Evolutionary conservation across 441 rosid species (phyloP), one percentile per base, ranked within the genome.

Genomic region (Sinapis alba): DNA sequence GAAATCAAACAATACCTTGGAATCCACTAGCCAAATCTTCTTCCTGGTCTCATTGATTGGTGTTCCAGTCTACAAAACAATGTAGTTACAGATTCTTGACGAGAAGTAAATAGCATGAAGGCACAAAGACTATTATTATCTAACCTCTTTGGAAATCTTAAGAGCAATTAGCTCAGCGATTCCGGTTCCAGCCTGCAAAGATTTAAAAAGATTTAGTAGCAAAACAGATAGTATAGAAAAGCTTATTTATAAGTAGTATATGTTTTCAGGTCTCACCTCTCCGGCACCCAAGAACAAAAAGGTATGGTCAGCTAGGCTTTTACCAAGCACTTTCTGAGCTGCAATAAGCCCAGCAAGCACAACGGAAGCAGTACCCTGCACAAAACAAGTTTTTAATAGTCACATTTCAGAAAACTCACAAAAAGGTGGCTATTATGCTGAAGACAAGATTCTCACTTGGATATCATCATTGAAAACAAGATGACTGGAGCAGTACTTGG

Each of bases 11-110:
- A 50, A 13, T 80, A 92, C 92, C 91, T 86, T 88, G 26, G 97
- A 92, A 77, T 92, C 97, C 56, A 90, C 94, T 24, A 92, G 96
- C 97, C 97, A 92, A 65, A 92, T 80, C 79, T 90, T 87, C 86
- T 87, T 87, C 61, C 91, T 84, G 21, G 86, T 72, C 83, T 87
- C 94, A 71, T 88, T 89, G 30, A 90, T 57, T 7, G 92, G 79
- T 78, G 62, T 67, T 70, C 83, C 72, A 16, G 84, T 86, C 94
- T 89, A 84, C 34, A 76, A 83, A 30, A 76, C 28, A 62, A 12
- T 6, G 51, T 13, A 74, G 21, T 58, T 18, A 73, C 56, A 60
- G 65, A 74, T 71, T 71, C 21, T 56, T 45, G 36, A 63, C 26
- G 30, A 54, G 57, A 24, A 45, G 62, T 69, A 66, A 53, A 23